Conservation (phyloP, 2,329 filamentous ascomycete genomes). For the Rugonectria rugulosa region DNA sequence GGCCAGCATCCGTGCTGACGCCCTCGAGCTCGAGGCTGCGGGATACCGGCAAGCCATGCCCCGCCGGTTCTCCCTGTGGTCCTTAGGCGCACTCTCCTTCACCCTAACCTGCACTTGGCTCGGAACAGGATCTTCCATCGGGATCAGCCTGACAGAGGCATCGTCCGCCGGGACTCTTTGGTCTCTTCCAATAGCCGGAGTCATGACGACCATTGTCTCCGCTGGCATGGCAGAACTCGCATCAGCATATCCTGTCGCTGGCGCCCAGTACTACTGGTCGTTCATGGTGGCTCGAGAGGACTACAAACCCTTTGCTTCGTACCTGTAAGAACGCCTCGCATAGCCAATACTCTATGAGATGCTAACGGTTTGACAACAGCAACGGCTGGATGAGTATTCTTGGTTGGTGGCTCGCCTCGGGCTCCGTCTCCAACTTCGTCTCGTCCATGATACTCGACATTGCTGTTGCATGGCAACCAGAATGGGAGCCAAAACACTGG, state of each 20-base stretch:
- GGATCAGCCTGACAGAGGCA: constrained; percentile 38
- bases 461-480: constrained; percentile 46
- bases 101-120: constrained; percentile 43
- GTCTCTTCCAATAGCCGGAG: constrained; percentile 36
- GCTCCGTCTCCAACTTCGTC: constrained; percentile 34
- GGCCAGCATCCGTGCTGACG: constrained; percentile 29
- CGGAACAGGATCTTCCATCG: constrained; percentile 40
- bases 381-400: constrained; percentile 33
- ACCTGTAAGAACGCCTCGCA: constrained; percentile 23
- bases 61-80: constrained; percentile 39
- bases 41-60: constrained; percentile 43
- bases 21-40: constrained; percentile 41
- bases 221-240: constrained; percentile 39
- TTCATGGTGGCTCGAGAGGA: constrained; percentile 34
- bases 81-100: constrained; percentile 39
- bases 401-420: constrained; percentile 31
- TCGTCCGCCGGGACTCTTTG: constrained; percentile 38
- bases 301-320: constrained; percentile 36
- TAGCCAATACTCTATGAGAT: background rate
- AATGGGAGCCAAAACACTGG: constrained; percentile 64
- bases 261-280: constrained; percentile 40
- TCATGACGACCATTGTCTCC: constrained; percentile 39
- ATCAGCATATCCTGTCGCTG: constrained; percentile 38
- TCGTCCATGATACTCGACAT: constrained; percentile 34
- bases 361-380: background rate